Evolutionary conservation across 805 yeast genomes (phyloP).

Genomic region (Pichia rugopelliculosa): DNA sequence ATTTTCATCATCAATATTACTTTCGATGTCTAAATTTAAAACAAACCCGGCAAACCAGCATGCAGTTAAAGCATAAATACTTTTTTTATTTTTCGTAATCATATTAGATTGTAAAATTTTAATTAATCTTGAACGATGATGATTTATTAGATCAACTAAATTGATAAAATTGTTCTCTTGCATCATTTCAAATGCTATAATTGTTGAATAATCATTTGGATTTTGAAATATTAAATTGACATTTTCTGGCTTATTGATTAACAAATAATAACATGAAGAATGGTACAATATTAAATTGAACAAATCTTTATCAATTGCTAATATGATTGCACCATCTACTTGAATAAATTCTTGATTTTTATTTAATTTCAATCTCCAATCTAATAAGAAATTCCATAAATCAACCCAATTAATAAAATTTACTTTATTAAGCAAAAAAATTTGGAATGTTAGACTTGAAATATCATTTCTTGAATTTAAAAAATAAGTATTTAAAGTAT

Average conservation of each 20-base stretch:
- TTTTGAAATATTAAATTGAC: constrained; percentile 6
- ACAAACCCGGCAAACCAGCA: constrained; percentile 8
- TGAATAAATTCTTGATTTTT: constrained; percentile 6
- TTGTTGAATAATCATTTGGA: constrained; percentile 6
- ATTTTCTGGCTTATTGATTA: constrained; percentile 5
- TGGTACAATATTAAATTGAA: constrained; percentile 6
- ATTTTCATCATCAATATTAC: neutral
- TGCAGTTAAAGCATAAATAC: constrained; percentile 4
- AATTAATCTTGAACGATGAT: constrained; percentile 32
- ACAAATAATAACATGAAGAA: constrained; percentile 4
- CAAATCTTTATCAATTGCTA: constrained; percentile 7
- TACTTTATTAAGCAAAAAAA: constrained; percentile 20
- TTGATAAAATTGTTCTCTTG: constrained; percentile 1
- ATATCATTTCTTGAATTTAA: neutral
- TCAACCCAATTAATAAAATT: constrained; percentile 30
- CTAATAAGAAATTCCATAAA: constrained; percentile 29
- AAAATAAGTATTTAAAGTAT: neutral
- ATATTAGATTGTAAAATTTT: constrained; percentile 7
- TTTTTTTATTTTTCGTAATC: constrained; percentile 5
- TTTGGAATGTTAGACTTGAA: constrained; percentile 1
- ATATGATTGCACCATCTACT: constrained; percentile 6
- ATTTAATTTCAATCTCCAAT: constrained; percentile 2
- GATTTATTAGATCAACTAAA: constrained; percentile 27
- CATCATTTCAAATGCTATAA: constrained; percentile 9
- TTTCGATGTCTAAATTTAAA: neutral